Evolutionary conservation across 129 eudicot species (phyloP).

Genomic region (Lactuca sativa): DNA sequence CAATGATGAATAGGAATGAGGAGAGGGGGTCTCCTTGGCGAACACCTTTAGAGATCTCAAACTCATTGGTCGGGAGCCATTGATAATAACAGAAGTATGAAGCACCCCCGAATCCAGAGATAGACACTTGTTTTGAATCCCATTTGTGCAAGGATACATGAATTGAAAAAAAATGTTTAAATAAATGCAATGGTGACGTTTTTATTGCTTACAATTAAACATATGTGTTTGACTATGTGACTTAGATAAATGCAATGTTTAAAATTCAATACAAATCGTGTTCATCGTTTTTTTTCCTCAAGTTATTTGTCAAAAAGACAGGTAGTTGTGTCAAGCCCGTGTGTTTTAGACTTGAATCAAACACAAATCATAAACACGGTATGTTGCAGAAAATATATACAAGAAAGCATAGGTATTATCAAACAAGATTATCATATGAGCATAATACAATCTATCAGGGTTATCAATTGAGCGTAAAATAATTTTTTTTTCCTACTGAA

Average conservation of each 20-base stretch:
- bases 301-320: not conserved
- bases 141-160: too few species aligned
- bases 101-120: too few species aligned
- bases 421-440: not conserved
- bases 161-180: too few species aligned
- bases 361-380: not conserved
- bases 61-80: too few species aligned
- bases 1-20: too few species aligned
- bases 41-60: too few species aligned
- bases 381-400: not conserved
- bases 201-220: not conserved
- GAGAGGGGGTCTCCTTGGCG: too few species aligned
- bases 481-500: too few species aligned
- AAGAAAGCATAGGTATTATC: not conserved
- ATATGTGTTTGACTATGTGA: not conserved
- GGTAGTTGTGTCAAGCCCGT: not conserved
- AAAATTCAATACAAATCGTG: not conserved
- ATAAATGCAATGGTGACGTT: too few species aligned
- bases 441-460: too few species aligned
- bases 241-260: not conserved
- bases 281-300: not conserved
- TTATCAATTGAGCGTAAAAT: not conserved
- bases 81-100: too few species aligned
- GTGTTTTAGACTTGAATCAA: not conserved
- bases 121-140: too few species aligned